phyloP scores from a whole-genome alignment of 2,329 filamentous ascomycete species.

The Ophiosphaerella korrae region DNA sequence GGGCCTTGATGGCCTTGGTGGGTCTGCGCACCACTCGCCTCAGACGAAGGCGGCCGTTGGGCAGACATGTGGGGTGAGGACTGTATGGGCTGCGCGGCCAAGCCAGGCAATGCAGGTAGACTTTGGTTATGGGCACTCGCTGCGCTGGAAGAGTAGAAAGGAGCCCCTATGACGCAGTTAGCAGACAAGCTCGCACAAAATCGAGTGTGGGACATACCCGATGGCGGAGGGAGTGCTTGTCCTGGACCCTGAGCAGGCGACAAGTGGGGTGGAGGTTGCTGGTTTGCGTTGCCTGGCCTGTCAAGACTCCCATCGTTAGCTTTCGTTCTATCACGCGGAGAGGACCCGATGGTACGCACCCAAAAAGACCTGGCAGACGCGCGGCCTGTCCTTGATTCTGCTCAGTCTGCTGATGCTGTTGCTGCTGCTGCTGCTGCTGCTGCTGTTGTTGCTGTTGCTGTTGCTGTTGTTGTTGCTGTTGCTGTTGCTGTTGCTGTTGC shows the following conservation, averaged over 20 bases:
- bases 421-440: slow-evolving; percentile 23
- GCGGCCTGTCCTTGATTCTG: slow-evolving; percentile 40
- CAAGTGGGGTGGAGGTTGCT: slow-evolving; percentile 41
- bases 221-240: slow-evolving; percentile 47
- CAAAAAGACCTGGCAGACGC: slow-evolving; percentile 43
- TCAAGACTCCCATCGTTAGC: slow-evolving; percentile 1
- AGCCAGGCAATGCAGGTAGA: slow-evolving; percentile 51
- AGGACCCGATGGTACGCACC: slow-evolving; percentile 25
- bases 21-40: slow-evolving; percentile 41
- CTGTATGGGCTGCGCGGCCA: slow-evolving; percentile 53
- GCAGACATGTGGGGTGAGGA: slow-evolving; percentile 44
- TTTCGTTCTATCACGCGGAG: neutral
- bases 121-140: slow-evolving; percentile 47
- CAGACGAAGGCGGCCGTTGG: slow-evolving; percentile 44
- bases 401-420: slow-evolving; percentile 48
- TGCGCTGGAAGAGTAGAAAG: slow-evolving; percentile 49
- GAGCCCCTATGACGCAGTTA: slow-evolving; percentile 34
- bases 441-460: slow-evolving; percentile 46
- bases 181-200: slow-evolving; percentile 11
- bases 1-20: slow-evolving; percentile 43
- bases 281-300: slow-evolving; percentile 39
- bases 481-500: slow-evolving; percentile 43
- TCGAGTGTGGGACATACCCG: slow-evolving; percentile 37
- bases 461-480: no score
- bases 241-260: slow-evolving; percentile 44